Base-by-base conservation (phyloP, 192 early-diverging fungal genomes). In the Spizellomyces punctatus region DNA sequence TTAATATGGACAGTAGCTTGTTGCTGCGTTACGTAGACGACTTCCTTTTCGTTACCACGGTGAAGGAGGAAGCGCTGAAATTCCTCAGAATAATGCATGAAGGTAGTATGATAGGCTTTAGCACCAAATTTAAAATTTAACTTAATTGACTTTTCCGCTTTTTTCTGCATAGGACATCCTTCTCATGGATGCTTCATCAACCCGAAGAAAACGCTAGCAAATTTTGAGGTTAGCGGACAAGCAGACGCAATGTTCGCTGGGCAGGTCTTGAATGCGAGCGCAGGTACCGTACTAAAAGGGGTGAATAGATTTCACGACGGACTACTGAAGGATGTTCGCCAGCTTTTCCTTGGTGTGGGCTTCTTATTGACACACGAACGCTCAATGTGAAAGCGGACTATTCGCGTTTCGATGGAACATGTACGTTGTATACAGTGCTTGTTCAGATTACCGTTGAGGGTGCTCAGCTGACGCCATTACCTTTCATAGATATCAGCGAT, bases 301-400 rank as follows among this genome's bases (percentile, higher is more conserved):
- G 27, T 36, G 27, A 36, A 36, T 36, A 2, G 3, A 36, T 36
- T 36, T 36, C 27, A 36, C 27, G 27, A 36, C 27, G 27, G 27
- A 36, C 27, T 36, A 36, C 27, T 36, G 27, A 36, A 36, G 27
- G 27, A 0, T 36, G 1, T 0, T 36, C 50, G 17, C 12, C 17
- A 91, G 89, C 86, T 16, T 89, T 92, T 77, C 88, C 89, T 9
- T 98, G 93, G 90, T 96, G 93, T 73, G 95, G 94, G 1, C 76
- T 93, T 14, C 75, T 93, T 6, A 85, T 98, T 60, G 67, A 93
- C 64, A 84, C 85, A 19, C 69, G 63, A 58, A 88, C 81, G 7
- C 81, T 96, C 22, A 80, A 91, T 36, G 86, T 94, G 46, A 78
- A 82, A 55, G 80, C 66, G 5, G 92, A 96, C 73, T 96, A 91